Percentiles rank a stretch among this genome's conserved stretches.
phyloP scores from a whole-genome alignment of 306 rosid species.

The Carpinus fangiana region DNA sequence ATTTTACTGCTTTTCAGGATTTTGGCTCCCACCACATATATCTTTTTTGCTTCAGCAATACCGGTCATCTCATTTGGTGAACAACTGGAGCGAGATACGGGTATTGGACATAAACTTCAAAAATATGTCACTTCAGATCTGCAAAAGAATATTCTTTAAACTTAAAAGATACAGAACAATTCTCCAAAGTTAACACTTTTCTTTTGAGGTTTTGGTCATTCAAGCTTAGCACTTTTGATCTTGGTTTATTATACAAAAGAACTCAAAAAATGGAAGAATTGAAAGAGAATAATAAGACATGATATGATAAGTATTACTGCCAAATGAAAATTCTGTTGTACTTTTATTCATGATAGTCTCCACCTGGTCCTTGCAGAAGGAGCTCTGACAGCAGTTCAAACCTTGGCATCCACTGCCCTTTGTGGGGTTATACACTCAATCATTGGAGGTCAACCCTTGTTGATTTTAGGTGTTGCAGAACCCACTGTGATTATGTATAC shows the following conservation, averaged over 20 bases:
- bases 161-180: neutral
- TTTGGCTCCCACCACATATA: slow-evolving; percentile 89
- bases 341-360: neutral
- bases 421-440: slow-evolving; percentile 92
- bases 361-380: slow-evolving; percentile 54
- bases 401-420: slow-evolving; percentile 77
- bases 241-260: neutral
- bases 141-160: slow-evolving; percentile 23
- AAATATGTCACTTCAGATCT: slow-evolving; percentile 7
- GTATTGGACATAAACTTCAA: slow-evolving; percentile 30
- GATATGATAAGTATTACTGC: neutral
- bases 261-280: neutral
- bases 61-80: slow-evolving; percentile 88
- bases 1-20: slow-evolving; percentile 49
- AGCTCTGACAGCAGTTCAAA: slow-evolving; percentile 91
- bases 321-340: neutral
- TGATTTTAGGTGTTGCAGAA: slow-evolving; percentile 96
- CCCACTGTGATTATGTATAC: slow-evolving; percentile 97
- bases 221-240: neutral
- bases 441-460: slow-evolving; percentile 89
- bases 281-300: neutral
- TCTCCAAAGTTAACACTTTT: slow-evolving; percentile 1
- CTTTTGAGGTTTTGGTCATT: neutral
- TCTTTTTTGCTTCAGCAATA: slow-evolving; percentile 82
- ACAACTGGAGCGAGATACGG: slow-evolving; percentile 70